These are phyloP conservation scores for Cladochytrium replicatum DNA, from an alignment of 192 early-diverging fungal genomes.

Conservation along the genomic window DNA sequence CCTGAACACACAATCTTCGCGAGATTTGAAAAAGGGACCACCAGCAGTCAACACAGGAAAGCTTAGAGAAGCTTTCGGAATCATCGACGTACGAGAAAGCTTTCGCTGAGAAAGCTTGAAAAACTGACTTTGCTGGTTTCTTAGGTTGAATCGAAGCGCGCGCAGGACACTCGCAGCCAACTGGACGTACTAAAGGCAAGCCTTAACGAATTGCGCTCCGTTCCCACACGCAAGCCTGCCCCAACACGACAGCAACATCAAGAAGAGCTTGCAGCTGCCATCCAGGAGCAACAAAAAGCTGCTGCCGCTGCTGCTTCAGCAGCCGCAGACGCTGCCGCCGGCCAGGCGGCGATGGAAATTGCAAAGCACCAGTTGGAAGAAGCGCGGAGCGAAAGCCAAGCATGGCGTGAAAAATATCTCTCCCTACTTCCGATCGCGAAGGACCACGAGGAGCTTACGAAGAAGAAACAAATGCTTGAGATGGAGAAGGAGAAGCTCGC, in stretches of 20 bases:
- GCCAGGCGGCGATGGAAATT: constrained; percentile 1
- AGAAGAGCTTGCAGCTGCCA: constrained; percentile 1
- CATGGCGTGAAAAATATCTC: constrained; percentile 11
- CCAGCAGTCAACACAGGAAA: not conserved
- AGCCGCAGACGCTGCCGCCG: not conserved
- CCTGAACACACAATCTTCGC: too few relatives aligned
- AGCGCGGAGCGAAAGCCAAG: not conserved
- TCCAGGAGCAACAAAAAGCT: not conserved
- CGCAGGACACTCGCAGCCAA: too few relatives aligned
- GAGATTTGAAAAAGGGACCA: not conserved
- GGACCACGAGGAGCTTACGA: constrained; percentile 5
- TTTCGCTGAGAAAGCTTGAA: too few relatives aligned
- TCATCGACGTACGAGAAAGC: constrained; percentile 9
- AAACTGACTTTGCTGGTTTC: too few relatives aligned
- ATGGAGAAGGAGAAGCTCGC: not conserved
- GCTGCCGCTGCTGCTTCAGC: not conserved
- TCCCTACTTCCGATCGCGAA: not conserved
- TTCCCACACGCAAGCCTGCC: not conserved
- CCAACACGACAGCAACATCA: not conserved
- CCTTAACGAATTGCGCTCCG: constrained; percentile 1
- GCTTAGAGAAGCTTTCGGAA: not conserved
- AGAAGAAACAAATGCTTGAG: constrained; percentile 7
- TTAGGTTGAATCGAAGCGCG: constrained; percentile 7
- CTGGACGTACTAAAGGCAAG: not conserved
- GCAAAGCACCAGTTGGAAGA: constrained; percentile 12